Conservation (phyloP, 2,329 filamentous ascomycete genomes). For the Mycosphaerella sp. region DNA sequence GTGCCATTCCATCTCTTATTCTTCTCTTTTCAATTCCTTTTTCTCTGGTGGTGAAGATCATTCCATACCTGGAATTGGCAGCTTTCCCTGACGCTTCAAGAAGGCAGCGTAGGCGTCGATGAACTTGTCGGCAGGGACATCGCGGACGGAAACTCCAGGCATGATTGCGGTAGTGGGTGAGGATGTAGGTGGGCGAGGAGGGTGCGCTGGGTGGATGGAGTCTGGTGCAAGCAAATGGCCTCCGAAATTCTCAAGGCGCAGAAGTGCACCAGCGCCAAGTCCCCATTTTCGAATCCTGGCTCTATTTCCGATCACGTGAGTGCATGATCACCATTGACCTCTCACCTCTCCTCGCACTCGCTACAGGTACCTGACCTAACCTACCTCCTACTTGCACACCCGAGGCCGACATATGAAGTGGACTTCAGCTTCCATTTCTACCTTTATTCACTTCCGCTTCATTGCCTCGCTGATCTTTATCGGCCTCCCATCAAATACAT, state of each 20-base stretch:
- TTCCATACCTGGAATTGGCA: constrained; percentile 73
- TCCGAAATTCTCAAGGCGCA: background rate
- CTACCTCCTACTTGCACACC: too few species aligned
- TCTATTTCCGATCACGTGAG: too few species aligned
- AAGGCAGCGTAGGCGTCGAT: constrained; percentile 79
- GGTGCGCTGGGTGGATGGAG: constrained; percentile 11
- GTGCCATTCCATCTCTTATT: constrained; percentile 15
- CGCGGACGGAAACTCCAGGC: constrained; percentile 75
- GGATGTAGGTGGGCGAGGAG: constrained; percentile 10
- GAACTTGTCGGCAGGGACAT: constrained; percentile 88
- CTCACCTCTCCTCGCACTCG: too few species aligned
- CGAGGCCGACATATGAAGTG: too few species aligned
- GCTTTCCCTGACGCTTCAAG: constrained; percentile 91
- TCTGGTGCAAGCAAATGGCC: background rate
- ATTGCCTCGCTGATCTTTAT: too few species aligned
- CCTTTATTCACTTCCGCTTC: too few species aligned
- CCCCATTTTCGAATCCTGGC: too few species aligned
- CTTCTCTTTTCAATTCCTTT: constrained; percentile 18
- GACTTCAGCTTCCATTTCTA: too few species aligned
- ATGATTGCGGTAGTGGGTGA: constrained; percentile 55
- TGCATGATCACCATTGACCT: too few species aligned
- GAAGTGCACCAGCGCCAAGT: background rate
- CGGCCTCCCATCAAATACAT: too few species aligned
- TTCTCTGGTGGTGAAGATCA: constrained; percentile 12
- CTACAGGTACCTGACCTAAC: too few species aligned